Evolutionary conservation across 495 filamentous ascomycete genomes (phyloP).

Genomic region (Neurospora sp.): DNA sequence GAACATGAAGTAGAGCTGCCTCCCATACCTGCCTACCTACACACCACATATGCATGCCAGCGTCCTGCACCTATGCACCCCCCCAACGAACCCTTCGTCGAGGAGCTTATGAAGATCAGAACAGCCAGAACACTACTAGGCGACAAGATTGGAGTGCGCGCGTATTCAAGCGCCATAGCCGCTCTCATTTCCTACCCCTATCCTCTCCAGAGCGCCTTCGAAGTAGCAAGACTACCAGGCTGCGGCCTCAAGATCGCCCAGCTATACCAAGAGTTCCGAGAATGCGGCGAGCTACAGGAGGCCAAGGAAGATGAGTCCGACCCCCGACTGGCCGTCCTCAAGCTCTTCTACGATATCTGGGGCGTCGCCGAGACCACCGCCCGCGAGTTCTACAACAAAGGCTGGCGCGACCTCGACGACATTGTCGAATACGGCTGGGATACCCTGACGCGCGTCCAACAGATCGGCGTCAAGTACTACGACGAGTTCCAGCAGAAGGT

Average conservation of each 20-base stretch:
- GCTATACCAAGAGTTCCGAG: conserved; percentile 68
- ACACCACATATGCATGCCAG: conserved; percentile 70
- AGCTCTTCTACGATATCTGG: conserved; percentile 73
- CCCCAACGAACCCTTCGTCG: conserved; percentile 70
- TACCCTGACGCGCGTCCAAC: conserved; percentile 63
- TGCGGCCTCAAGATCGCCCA: conserved; percentile 72
- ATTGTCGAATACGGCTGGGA: conserved; percentile 78
- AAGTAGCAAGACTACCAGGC: conserved; percentile 66
- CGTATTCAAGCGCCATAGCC: conserved; percentile 82
- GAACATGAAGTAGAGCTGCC: conserved; percentile 55
- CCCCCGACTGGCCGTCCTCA: conserved; percentile 50
- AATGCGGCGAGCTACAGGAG: conserved; percentile 46
- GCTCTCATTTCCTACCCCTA: conserved; percentile 71
- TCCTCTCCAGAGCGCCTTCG: conserved; percentile 31
- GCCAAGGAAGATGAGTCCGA: conserved; percentile 56
- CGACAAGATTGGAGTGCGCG: conserved; percentile 73
- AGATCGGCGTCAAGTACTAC: conserved; percentile 94
- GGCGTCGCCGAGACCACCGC: conserved; percentile 82
- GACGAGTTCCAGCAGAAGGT: conserved; percentile 72
- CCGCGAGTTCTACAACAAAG: conserved; percentile 70
- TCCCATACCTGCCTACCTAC: conserved; percentile 61
- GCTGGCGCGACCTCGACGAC: conserved; percentile 67
- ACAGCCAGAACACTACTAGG: conserved; percentile 56
- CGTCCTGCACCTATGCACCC: conserved; percentile 59
- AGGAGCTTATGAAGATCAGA: conserved; percentile 64